These are phyloP conservation scores for Alternaria ventricosa DNA, from an alignment of 2,329 filamentous ascomycete genomes.

Conservation along the genomic window DNA sequence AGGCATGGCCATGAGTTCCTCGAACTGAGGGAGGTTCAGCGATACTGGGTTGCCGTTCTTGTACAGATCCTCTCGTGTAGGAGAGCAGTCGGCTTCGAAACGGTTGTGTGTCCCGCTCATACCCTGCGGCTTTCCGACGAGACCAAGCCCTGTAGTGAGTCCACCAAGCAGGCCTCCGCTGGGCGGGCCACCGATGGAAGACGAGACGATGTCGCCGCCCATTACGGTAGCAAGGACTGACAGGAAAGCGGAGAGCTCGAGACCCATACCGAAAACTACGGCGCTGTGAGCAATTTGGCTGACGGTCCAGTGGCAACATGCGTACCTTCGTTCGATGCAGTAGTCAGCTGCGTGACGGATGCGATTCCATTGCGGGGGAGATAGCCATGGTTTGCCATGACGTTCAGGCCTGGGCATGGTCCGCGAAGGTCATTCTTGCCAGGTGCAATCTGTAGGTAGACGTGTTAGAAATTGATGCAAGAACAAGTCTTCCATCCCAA, in stretches of 20 bases:
- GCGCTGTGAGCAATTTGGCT: background rate
- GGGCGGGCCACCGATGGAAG: slow-evolving; percentile 20
- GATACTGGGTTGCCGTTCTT: slow-evolving; percentile 7
- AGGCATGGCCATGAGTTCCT: slow-evolving; percentile 8
- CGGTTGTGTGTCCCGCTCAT: slow-evolving; percentile 24
- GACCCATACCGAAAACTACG: slow-evolving; percentile 15
- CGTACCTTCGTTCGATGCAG: background rate
- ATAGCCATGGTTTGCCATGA: slow-evolving; percentile 42
- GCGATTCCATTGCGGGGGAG: slow-evolving; percentile 40
- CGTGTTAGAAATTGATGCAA: background rate
- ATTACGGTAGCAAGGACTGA: slow-evolving; percentile 18
- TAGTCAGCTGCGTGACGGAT: slow-evolving; percentile 7
- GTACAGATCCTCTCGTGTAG: slow-evolving; percentile 14
- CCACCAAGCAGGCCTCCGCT: slow-evolving; percentile 23
- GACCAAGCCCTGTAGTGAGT: slow-evolving; percentile 18
- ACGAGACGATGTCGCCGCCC: slow-evolving; percentile 19
- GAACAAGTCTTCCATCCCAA: background rate
- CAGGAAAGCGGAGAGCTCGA: slow-evolving; percentile 22
- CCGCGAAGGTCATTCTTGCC: slow-evolving; percentile 22
- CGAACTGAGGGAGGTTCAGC: slow-evolving; percentile 1
- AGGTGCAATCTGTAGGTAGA: background rate
- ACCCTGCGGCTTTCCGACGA: slow-evolving; percentile 20
- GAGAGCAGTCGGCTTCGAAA: slow-evolving; percentile 28
- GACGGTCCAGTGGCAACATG: rapidly evolving
- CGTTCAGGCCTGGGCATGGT: slow-evolving; percentile 42